A percentile compares a stretch with the other conserved stretches of the same genome.
These are phyloP conservation scores for Panus rudis DNA, from an alignment of 768 basidiomycete species.

Conservation along the genomic window DNA sequence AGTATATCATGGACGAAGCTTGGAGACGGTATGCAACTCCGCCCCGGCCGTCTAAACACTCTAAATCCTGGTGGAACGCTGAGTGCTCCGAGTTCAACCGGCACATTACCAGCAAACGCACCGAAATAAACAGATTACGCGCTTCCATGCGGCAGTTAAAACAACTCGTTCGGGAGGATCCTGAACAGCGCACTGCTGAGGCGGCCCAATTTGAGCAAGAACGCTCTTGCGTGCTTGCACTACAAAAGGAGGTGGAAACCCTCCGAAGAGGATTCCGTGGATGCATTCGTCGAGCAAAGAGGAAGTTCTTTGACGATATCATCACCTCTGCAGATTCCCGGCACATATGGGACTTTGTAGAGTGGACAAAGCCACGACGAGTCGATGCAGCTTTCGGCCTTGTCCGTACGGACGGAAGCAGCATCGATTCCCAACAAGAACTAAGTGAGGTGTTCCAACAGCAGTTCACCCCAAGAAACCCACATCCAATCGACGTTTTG, in stretches of 20 bases:
- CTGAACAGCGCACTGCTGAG: no score
- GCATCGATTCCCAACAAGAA: neutral
- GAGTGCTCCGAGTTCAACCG: neutral
- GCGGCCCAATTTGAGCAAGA: no score
- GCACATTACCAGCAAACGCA: no score
- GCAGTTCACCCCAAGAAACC: slow-evolving; percentile 3
- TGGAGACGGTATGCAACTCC: neutral
- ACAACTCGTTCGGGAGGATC: no score
- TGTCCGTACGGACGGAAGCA: neutral
- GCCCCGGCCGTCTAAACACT: neutral
- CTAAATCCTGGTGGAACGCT: slow-evolving; percentile 8
- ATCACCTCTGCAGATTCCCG: slow-evolving; percentile 3
- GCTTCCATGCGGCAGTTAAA: no score
- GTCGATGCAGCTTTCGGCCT: neutral
- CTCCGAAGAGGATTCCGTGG: no score
- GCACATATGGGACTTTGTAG: slow-evolving; percentile 6
- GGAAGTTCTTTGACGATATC: slow-evolving; percentile 1
- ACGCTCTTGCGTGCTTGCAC: no score
- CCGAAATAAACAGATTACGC: no score
- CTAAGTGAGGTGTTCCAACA: slow-evolving; percentile 8
- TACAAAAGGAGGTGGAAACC: no score
- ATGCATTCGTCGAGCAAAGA: slow-evolving; percentile 3
- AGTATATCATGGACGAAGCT: neutral
- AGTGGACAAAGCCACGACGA: slow-evolving; percentile 4
- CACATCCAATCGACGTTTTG: slow-evolving; percentile 1